These are phyloP conservation scores for Cercospora zeina DNA, from an alignment of 2,329 filamentous ascomycete species.

Conservation along the genomic window DNA sequence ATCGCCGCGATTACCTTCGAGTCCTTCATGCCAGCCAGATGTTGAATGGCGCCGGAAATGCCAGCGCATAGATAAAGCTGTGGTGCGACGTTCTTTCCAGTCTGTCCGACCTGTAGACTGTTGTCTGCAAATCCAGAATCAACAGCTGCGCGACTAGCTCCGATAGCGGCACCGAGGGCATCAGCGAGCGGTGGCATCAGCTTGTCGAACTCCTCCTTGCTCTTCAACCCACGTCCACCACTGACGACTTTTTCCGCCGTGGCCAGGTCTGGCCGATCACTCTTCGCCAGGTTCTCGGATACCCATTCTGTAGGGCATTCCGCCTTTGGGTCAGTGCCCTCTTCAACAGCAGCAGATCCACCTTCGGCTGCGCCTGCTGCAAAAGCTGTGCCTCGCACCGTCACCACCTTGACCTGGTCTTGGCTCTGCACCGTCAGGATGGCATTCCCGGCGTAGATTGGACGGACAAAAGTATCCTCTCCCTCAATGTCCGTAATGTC, in stretches of 20 bases:
- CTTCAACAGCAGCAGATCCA: constrained; percentile 73
- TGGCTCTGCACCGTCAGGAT: constrained; percentile 92
- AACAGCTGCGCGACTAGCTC: constrained; percentile 90
- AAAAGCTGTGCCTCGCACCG: constrained; percentile 91
- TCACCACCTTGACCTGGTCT: constrained; percentile 83
- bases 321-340: constrained; percentile 79
- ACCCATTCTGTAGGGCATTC: constrained; percentile 80
- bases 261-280: constrained; percentile 87
- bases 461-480: constrained; percentile 92
- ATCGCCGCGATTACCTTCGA: constrained; percentile 99
- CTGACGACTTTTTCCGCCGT: constrained; percentile 90
- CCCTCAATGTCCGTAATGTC: constrained; percentile 84
- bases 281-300: constrained; percentile 88
- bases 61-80: constrained; percentile 93
- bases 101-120: constrained; percentile 96
- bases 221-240: constrained; percentile 91
- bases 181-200: constrained; percentile 92
- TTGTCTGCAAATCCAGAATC: constrained; percentile 98
- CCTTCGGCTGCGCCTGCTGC: constrained; percentile 69
- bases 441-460: constrained; percentile 96
- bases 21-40: constrained; percentile 99
- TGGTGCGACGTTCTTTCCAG: constrained; percentile 96
- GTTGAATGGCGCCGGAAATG: constrained; percentile 96
- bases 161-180: constrained; percentile 89
- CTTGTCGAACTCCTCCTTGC: constrained; percentile 94